phyloP scores from a whole-genome alignment of 1,284 basidiomycete genomes.

The Meira nashicola region DNA sequence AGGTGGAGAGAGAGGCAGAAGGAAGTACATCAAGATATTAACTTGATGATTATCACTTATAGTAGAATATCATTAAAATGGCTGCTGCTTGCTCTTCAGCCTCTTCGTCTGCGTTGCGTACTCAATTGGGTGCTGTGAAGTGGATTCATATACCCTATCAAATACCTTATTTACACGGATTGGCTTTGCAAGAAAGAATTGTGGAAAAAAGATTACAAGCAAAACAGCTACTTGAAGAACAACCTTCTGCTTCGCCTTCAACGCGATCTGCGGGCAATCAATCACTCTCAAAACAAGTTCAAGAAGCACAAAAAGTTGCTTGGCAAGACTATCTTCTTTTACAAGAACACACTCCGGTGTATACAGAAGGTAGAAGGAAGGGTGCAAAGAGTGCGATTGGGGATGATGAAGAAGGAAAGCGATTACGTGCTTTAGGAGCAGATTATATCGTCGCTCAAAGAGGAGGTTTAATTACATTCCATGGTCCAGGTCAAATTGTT shows the following conservation, averaged over 20 bases:
- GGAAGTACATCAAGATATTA: too few relatives aligned
- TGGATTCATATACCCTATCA: slow-evolving; percentile 36
- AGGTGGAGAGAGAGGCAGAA: too few relatives aligned
- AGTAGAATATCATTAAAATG: too few relatives aligned
- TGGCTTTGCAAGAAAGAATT: slow-evolving; percentile 44
- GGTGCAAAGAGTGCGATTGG: slow-evolving; percentile 57
- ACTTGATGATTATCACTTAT: too few relatives aligned
- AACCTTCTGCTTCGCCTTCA: slow-evolving; percentile 65
- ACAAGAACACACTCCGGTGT: slow-evolving; percentile 81
- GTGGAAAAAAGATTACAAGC: slow-evolving; percentile 34
- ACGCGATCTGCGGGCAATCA: slow-evolving; percentile 59
- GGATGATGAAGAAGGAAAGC: slow-evolving; percentile 59
- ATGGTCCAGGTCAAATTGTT: slow-evolving; percentile 94
- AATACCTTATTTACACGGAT: slow-evolving; percentile 44
- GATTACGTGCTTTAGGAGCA: slow-evolving; percentile 71
- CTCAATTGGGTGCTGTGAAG: slow-evolving; percentile 3
- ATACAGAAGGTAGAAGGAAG: slow-evolving; percentile 77
- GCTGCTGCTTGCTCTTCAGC: too few relatives aligned
- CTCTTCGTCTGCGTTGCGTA: too few relatives aligned
- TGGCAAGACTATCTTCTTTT: slow-evolving; percentile 57
- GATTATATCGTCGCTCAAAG: slow-evolving; percentile 78
- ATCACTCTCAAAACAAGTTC: slow-evolving; percentile 57
- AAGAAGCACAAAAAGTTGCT: slow-evolving; percentile 41
- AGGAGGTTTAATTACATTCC: slow-evolving; percentile 92
- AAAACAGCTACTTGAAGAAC: slow-evolving; percentile 53